Evolutionary conservation across 2,329 filamentous ascomycete species (phyloP).

Genomic region (Ophiocordyceps robertsii): DNA sequence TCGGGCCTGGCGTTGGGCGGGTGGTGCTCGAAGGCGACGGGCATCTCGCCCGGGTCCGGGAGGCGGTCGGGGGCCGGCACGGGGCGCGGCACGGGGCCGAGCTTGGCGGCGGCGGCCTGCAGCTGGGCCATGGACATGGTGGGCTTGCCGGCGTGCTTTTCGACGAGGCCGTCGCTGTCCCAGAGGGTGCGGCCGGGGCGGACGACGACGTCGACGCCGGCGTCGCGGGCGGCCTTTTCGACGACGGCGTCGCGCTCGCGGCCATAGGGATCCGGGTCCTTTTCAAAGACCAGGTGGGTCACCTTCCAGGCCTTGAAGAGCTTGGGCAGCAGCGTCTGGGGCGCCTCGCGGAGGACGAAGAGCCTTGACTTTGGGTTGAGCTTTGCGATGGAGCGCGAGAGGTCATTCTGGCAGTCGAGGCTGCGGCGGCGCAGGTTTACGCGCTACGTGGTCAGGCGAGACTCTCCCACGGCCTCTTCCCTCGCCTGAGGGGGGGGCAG

Average conservation of each 20-base stretch:
- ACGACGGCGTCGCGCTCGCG: conserved; percentile 49
- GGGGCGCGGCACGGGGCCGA: conserved; percentile 48
- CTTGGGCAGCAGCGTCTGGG: conserved; percentile 58
- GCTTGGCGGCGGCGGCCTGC: conserved; percentile 45
- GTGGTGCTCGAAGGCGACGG: conserved; percentile 43
- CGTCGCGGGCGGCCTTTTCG: conserved; percentile 41
- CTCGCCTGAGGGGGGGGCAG: not conserved
- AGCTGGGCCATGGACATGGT: conserved; percentile 64
- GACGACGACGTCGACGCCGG: conserved; percentile 55
- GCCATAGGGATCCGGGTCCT: conserved; percentile 63
- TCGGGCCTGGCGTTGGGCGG: conserved; percentile 38
- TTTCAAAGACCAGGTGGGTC: conserved; percentile 67
- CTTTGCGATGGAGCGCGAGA: conserved; percentile 52
- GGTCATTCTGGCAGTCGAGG: conserved; percentile 59
- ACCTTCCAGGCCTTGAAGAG: conserved; percentile 61
- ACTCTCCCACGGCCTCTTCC: too few species aligned
- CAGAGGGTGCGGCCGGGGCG: conserved; percentile 56
- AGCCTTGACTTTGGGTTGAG: conserved; percentile 61
- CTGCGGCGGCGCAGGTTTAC: conserved; percentile 18
- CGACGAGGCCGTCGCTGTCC: conserved; percentile 58
- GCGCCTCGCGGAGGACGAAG: conserved; percentile 58
- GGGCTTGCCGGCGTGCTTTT: conserved; percentile 51
- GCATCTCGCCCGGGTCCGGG: conserved; percentile 52
- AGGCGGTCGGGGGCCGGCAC: conserved; percentile 44
- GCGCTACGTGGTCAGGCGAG: not conserved